Base-by-base conservation (phyloP, 2,329 filamentous ascomycete genomes). In the Apiospora marii region DNA sequence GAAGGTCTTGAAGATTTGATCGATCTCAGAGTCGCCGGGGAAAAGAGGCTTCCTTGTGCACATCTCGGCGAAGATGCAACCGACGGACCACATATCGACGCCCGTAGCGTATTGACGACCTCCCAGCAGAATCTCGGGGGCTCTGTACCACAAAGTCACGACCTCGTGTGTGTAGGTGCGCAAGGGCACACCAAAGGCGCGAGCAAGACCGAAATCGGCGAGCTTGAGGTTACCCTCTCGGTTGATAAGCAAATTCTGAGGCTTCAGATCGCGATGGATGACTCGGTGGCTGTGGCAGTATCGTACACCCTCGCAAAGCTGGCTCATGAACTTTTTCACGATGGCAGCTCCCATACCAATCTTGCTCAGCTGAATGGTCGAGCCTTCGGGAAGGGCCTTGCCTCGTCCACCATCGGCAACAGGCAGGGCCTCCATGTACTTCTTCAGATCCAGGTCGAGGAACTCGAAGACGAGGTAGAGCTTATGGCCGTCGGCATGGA, bases 61-160 rank as follows among this genome's bases (percentile, higher is more conserved):
- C 95, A 98, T 98, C 84, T 98, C 95, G 13, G 95, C 95, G 82
- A 98, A 97, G 83, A 98, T 98, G 83, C 94, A 96, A 74, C 95
- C 95, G 69, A 95, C 92, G 44, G 94, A 96, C 95, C 95, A 98
- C 93, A 98, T 98, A 80, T 98, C 95, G 58, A 98, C 94, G 72
- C 95, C 95, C 19, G 95, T 98, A 19, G 94, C 96, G 85, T 98
- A 98, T 82, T 97, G 94, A 70, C 95, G 92, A 72, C 95, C 94
- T 80, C 95, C 95, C 1, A 98, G 90, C 27, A 98, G 88, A 83
- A 98, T 97, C 82, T 98, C 95, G 0, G 95, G 95, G 12, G 94
- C 90, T 74, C 95, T 92, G 82, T 98, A 98, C 95, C 95, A 98
- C 72, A 98, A 88, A 1, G 95, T 98, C 73, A 98, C 95, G 74